phyloP scores from a whole-genome alignment of 2,329 filamentous ascomycete genomes.

The Fusarium tjaetaba region DNA sequence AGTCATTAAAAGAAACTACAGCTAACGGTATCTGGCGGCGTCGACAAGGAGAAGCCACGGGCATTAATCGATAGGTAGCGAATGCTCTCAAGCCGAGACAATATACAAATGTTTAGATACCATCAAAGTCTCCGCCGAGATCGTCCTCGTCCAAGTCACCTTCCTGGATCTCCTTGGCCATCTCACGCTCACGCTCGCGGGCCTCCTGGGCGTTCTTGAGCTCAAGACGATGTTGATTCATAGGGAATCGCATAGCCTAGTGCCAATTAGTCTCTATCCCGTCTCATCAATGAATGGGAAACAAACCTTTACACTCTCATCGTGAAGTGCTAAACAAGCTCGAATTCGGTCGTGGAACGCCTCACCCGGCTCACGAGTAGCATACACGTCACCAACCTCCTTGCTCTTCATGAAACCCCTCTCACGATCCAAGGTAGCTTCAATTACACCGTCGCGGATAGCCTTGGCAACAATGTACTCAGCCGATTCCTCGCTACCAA shows the following conservation, averaged over 20 bases:
- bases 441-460: slow-evolving; percentile 96
- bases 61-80: slow-evolving; percentile 12
- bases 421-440: slow-evolving; percentile 93
- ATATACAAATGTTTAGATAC: slow-evolving; percentile 72
- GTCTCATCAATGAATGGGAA: not conserved
- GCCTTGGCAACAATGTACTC: slow-evolving; percentile 99
- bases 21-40: slow-evolving; percentile 20
- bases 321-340: slow-evolving; percentile 90
- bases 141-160: slow-evolving; percentile 97
- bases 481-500: slow-evolving; percentile 95
- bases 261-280: slow-evolving; percentile 27
- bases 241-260: slow-evolving; percentile 97
- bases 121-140: slow-evolving; percentile 94
- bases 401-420: slow-evolving; percentile 99
- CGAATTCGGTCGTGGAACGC: slow-evolving; percentile 97
- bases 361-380: slow-evolving; percentile 93
- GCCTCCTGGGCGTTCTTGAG: slow-evolving; percentile 98
- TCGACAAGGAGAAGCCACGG: slow-evolving; percentile 13
- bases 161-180: slow-evolving; percentile 99
- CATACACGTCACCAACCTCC: slow-evolving; percentile 94
- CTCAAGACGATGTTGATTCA: slow-evolving; percentile 98
- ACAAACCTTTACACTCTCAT: slow-evolving; percentile 93
- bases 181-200: slow-evolving; percentile 93
- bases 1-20: slow-evolving; percentile 35
- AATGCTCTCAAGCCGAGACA: slow-evolving; percentile 12